Evolutionary conservation across 2,329 filamentous ascomycete species (phyloP), one percentile per base, ranked within the genome.

Genomic region (Tolypocladium nubicola): DNA sequence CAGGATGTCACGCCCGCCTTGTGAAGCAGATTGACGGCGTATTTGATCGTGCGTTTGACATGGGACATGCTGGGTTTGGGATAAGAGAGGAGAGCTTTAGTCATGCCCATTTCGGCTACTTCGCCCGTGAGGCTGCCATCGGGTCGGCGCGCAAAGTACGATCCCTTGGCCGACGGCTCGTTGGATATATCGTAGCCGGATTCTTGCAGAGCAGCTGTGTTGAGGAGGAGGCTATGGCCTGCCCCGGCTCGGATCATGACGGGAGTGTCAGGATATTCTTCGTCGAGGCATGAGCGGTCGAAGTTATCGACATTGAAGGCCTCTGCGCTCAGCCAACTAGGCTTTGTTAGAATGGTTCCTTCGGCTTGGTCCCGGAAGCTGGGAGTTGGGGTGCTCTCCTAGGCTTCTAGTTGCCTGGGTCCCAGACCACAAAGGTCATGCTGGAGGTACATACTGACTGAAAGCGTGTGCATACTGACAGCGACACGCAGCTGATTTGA

Each of bases 201-300:
- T 14, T 56, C 54, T 5, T 16, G n/a, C 3, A 56, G 43, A 10
- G 54, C 54, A 30, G 26, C 54, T 3, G 54, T 56, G 43, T 56
- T 56, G 35, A 56, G 54, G 6, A 49, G 43, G 4, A 56, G 13
- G 47, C 54, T 56, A 10, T 56, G 54, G 26, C 54, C 54, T 6
- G 54, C 54, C 9, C 43, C 54, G 10, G 54, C 54, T 11, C 54
- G 45, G 54, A 56, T 56, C 30, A 56, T 56, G 14, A 56, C 54
- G 3, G 54, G 54, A 8, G 33, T 50, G 13, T 56, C 54, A 4
- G 54, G 54, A 8, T 56, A 56, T 37, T 4, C 54, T 38, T 40
- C 54, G 26, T 56, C 54, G 4, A 56, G 45, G 16, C 26, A 40
- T 6, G 54, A 37, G n/a, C 54, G 54, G 54, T 56, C 54, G 38